Base-by-base conservation (phyloP, 176 grass and related monocot species). In the Thinopyrum elongatum region DNA sequence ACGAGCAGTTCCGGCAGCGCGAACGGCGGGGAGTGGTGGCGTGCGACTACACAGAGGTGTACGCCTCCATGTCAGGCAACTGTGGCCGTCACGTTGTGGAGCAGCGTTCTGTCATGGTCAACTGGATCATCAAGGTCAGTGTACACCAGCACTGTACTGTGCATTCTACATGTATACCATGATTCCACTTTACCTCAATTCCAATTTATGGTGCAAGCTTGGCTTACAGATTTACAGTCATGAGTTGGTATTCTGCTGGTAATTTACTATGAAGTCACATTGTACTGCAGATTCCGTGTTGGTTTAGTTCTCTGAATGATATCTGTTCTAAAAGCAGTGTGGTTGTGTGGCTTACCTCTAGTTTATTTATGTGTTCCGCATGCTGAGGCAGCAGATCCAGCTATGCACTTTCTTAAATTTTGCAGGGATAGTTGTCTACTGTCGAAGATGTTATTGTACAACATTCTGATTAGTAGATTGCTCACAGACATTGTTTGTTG, bases 121-220 rank as follows among this genome's bases (percentile, higher is more conserved):
- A 92, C 80, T 95, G 93, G 93, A 90, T 95, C 76, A 79, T 92
- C 65, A 90, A 92, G 93, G 93, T 95, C 64, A 81, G 90, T 70
- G 39, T 78, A 68, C 29, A 63, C 10, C 16, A 27, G 28, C 28
- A 23, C 12, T 33, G 29, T 31, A 30, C 33, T 76, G 62, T 72
- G 42, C 36, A 13, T 88, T 78, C 6, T 74, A 4, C 44, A 12
- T 29, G 4, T 84, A 53, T 5, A 19, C 34, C 66, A 21, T 1
- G 12, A 38, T 36, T 41, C 41, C 60, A 77, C 4, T 70, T 59
- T 80, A 25, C 2, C 67, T 38, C 61, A 74, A 22, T 67, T 83
- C 27, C 30, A 42, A 11, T 65, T 42, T 4, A 30, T 39, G 39
- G 68, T 80, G 73, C 19, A 60, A 70, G 34, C 67, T 7, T 19